Conservation (phyloP, 129 eudicot genomes). For the Artemisia argyi region DNA sequence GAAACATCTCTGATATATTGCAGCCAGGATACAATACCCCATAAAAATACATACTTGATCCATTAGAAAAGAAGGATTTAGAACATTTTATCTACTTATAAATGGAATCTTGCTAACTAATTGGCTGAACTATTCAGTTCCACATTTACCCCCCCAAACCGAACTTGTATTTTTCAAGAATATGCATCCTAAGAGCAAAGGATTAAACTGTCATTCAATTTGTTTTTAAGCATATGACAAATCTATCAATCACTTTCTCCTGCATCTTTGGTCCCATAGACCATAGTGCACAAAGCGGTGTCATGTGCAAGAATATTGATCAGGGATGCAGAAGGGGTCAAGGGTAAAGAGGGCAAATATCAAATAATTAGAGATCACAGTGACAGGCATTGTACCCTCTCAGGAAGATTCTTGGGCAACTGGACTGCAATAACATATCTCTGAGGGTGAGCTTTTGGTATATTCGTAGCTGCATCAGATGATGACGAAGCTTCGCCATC, state of each 20-base stretch:
- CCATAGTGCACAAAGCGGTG: conserved; percentile 29
- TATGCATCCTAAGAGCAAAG: conserved; percentile 38
- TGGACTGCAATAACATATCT: conserved; percentile 75
- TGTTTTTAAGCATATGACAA: conserved; percentile 22
- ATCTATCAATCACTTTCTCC: conserved; percentile 37
- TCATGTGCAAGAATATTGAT: conserved; percentile 33
- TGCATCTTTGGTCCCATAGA: conserved; percentile 40
- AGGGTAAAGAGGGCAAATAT: conserved; percentile 10
- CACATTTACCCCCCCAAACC: conserved; percentile 35
- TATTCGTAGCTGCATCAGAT: conserved; percentile 42
- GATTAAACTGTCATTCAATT: conserved; percentile 24
- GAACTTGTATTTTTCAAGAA: conserved; percentile 50
- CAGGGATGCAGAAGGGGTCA: conserved; percentile 16
- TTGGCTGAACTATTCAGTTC: conserved; percentile 39
- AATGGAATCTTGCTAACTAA: conserved; percentile 40
- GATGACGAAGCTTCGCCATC: conserved; percentile 69
- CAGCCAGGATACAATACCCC: conserved; percentile 25
- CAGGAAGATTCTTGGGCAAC: conserved; percentile 76
- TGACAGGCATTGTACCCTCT: conserved; percentile 85
- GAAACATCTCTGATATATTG: conserved; percentile 15
- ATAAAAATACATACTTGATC: conserved; percentile 33
- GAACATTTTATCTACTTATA: conserved; percentile 36
- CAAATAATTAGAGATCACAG: conserved; percentile 49
- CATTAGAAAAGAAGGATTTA: conserved; percentile 23
- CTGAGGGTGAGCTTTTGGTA: conserved; percentile 50